phyloP scores from a whole-genome alignment of 1,139 yeast species.

The Saccharomyces hybrid region DNA sequence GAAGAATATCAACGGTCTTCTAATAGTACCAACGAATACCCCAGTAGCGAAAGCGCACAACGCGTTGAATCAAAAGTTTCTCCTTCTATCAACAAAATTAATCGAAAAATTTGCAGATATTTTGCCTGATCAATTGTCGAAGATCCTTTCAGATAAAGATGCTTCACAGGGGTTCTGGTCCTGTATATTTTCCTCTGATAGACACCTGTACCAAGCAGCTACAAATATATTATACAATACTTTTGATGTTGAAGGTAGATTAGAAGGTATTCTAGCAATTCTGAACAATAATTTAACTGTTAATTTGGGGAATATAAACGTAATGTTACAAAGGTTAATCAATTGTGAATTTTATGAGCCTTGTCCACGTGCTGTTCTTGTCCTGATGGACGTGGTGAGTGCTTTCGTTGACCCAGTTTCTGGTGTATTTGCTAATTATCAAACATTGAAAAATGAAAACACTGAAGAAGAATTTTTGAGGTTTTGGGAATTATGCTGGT shows the following conservation, averaged over 20 bases:
- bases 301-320: slow-evolving; percentile 44
- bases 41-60: slow-evolving; percentile 23
- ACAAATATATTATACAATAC: slow-evolving; percentile 68
- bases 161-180: slow-evolving; percentile 58
- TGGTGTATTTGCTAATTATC: slow-evolving; percentile 41
- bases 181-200: slow-evolving; percentile 52
- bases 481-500: slow-evolving; percentile 68
- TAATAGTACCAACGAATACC: slow-evolving; percentile 27
- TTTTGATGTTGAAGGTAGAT: slow-evolving; percentile 65
- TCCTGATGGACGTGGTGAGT: slow-evolving; percentile 63
- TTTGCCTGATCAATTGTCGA: slow-evolving; percentile 40
- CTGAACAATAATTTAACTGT: slow-evolving; percentile 38
- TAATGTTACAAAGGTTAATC: slow-evolving; percentile 41
- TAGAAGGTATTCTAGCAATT: slow-evolving; percentile 59
- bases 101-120: slow-evolving; percentile 37
- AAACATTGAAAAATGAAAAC: slow-evolving; percentile 17
- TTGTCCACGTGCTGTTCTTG: slow-evolving; percentile 65
- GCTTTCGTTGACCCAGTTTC: slow-evolving; percentile 59
- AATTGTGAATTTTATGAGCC: slow-evolving; percentile 56
- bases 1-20: slow-evolving; percentile 38
- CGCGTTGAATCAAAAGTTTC: slow-evolving; percentile 23
- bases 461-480: slow-evolving; percentile 29
- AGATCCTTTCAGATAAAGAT: slow-evolving; percentile 34
- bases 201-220: slow-evolving; percentile 53
- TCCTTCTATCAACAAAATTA: slow-evolving; percentile 26